A percentile compares a stretch with the other conserved stretches of the same genome.
phyloP scores from a whole-genome alignment of 805 yeast genomes.

The Candida chauliodis region DNA sequence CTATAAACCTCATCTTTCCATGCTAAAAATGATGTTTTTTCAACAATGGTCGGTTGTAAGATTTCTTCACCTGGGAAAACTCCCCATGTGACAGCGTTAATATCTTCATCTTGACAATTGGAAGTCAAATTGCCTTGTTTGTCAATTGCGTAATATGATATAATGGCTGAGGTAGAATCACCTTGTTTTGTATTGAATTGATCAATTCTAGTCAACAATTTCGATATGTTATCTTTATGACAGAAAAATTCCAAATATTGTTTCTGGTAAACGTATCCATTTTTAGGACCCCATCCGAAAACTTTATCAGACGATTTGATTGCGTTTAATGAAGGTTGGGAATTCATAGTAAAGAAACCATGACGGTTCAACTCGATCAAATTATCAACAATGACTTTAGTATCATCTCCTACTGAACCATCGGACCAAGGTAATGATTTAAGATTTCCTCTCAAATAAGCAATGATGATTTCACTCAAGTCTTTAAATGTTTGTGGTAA shows the following conservation, averaged over 20 bases:
- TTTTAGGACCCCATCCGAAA: constrained; percentile 93
- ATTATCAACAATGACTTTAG: constrained; percentile 54
- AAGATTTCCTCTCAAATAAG: constrained; percentile 69
- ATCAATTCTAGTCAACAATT: constrained; percentile 41
- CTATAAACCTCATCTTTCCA: constrained; percentile 96
- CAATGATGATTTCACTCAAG: constrained; percentile 57
- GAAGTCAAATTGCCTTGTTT: constrained; percentile 55
- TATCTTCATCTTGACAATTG: constrained; percentile 70
- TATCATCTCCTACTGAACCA: constrained; percentile 78
- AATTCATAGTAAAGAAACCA: constrained; percentile 80
- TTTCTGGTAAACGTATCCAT: constrained; percentile 92
- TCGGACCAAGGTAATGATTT: constrained; percentile 92
- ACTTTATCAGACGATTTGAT: constrained; percentile 62
- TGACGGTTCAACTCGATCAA: constrained; percentile 61
- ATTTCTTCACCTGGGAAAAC: constrained; percentile 95
- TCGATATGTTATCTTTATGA: constrained; percentile 49
- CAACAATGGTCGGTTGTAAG: constrained; percentile 94
- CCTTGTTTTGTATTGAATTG: constrained; percentile 34
- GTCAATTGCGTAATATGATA: constrained; percentile 77
- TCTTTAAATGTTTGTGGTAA: constrained; percentile 60
- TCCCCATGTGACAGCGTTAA: constrained; percentile 98
- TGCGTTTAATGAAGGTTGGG: constrained; percentile 92
- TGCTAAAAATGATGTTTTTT: constrained; percentile 84
- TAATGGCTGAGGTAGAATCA: constrained; percentile 41
- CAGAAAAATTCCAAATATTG: constrained; percentile 86